Evolutionary conservation across 1,284 basidiomycete genomes (phyloP), one percentile per base, ranked within the genome.

Genomic region (Caloboletus inedulis): DNA sequence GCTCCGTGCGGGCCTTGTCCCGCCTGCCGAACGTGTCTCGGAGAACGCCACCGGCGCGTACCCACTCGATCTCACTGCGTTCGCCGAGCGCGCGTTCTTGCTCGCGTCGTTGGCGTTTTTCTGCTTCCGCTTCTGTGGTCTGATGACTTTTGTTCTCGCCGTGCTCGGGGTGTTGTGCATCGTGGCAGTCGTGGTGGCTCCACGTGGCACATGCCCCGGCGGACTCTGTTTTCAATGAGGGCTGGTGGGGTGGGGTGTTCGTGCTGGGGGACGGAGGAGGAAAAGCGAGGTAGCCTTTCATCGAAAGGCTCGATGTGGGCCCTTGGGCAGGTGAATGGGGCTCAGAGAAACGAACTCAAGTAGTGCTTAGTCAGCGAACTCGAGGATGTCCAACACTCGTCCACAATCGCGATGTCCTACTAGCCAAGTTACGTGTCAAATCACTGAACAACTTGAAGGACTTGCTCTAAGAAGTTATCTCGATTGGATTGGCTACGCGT

Each of bases 51-150:
- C 82, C 83, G 10, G 72, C 74, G 4, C 78, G 73, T 1, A 85
- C 81, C 80, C 82, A 84, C 16, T 75, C 76, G 47, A 81, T 74
- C 60, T 84, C 82, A 36, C 79, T 78, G 41, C 50, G 56, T 23
- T 70, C 62, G 13, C 68, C 63, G 16, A 71, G 62, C 18, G 53
- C 61, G 13, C 59, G 67, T 50, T 74, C 73, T 10, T 50, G 59
- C 33, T 69, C 70, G 18, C 58, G 59, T 37, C 63, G 58, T 33
- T 56, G 52, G 29, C 29, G 50, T 33, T 60, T 61, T 36, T 56
- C 61, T 18, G 57, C 62, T 23, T 66, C 62, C 37, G 57, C 62
- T 23, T 66, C 63, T 37, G 34, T 33, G 4, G 27, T 31, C 37
- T 10, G 18, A 5, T 52, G 48, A 16, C 16, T 43, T 14, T 7